These are phyloP conservation scores for Nicotiana tomentosiformis DNA, from an alignment of 257 asterid genomes.

Conservation along the genomic window DNA sequence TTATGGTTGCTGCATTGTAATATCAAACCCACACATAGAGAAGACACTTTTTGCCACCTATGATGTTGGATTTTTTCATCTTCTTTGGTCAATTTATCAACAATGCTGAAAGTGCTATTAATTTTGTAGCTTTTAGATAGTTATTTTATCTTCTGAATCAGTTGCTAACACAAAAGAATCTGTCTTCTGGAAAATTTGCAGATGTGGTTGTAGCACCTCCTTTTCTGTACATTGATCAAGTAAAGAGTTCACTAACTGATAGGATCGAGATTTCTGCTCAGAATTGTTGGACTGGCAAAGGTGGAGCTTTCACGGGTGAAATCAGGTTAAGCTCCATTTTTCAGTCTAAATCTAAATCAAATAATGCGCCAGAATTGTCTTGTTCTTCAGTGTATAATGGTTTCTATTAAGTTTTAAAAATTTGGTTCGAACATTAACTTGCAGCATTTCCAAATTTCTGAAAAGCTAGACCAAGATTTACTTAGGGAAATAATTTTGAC, in stretches of 20 bases:
- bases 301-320: conserved; percentile 99
- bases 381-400: background rate
- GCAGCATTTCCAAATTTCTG: background rate
- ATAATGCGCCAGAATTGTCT: background rate
- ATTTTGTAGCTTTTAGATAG: background rate
- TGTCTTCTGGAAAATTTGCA: conserved; percentile 26
- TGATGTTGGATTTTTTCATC: background rate
- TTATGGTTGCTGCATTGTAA: background rate
- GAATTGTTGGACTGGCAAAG: conserved; percentile 96
- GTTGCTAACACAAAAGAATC: background rate
- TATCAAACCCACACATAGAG: background rate
- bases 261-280: conserved; percentile 84
- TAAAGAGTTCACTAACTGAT: conserved; percentile 58
- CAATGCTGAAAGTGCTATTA: background rate
- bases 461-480: background rate
- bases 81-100: background rate
- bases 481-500: background rate
- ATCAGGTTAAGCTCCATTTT: conserved; percentile 51
- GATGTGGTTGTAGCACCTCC: conserved; percentile 99
- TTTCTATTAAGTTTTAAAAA: background rate
- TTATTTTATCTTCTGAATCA: background rate
- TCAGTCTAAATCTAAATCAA: background rate
- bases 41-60: background rate
- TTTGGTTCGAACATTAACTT: background rate
- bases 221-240: conserved; percentile 91